Base-by-base conservation (phyloP, 148 eudicot species). In the Suaeda aralocaspica region DNA sequence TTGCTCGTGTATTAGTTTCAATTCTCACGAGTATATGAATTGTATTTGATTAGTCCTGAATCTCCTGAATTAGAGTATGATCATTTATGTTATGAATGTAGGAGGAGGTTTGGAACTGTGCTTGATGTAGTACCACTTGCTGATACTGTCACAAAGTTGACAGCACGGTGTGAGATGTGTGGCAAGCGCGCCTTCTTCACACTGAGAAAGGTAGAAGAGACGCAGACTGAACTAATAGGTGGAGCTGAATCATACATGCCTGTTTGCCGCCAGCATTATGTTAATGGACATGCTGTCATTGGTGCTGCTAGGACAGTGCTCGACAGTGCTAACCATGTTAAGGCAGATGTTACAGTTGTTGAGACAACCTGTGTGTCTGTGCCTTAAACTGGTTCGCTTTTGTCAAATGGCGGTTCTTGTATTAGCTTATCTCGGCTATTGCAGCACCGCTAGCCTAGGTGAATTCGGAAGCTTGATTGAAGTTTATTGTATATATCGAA, bases 211-310 rank as follows among this genome's bases (percentile, higher is more conserved):
- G 85, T 86, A 0, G 86, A 70, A 22, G 91, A 86, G 76, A 81
- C 84, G 0, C 61, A 84, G 67, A 91, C 87, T 0, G 93, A 94
- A 78, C 75, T 94, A 52, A 82, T 94, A 31, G 97, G 96, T 11
- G 97, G 97, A 19, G 81, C 84, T 46, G 93, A 94, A 75, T 50
- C 87, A 3, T 94, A 94, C 74, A 91, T 89, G 96, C 96, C 97
- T 19, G 97, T 94, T 30, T 94, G 99, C 73, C 92, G 97, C 46
- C 92, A 84, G 30, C 99, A 94, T 76, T 94, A 91, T 73, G 87
- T 87, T 18, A 85, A 66, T 19, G 87, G 82, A 2, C 92, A 88
- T 28, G 67, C 60, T 7, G 80, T 74, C 8, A 31, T 68, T 42
- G 85, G 82, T 36, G 60, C 79, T 53, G 70, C 84, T 45, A 55